Conservation (phyloP, 2,329 filamentous ascomycete genomes). For the Cadophora sp. region DNA sequence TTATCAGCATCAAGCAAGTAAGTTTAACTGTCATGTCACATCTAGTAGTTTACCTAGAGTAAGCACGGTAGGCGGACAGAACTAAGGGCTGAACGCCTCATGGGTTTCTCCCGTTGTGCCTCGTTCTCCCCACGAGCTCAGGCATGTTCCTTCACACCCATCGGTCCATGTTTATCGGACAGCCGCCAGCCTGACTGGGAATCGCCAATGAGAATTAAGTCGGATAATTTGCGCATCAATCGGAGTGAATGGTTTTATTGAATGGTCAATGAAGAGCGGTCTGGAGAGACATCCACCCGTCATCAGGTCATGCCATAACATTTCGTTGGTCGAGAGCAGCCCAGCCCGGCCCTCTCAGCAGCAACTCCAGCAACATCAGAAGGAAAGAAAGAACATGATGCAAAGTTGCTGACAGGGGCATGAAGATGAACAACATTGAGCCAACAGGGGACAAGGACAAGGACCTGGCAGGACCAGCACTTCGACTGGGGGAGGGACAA, state of each 20-base stretch:
- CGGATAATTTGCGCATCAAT: background rate
- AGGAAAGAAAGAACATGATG: conserved; percentile 12
- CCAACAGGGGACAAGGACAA: background rate
- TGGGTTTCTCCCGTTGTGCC: conserved; percentile 7
- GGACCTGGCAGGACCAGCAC: background rate
- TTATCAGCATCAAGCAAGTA: background rate
- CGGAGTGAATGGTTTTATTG: background rate
- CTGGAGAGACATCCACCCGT: conserved; percentile 1
- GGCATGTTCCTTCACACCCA: background rate
- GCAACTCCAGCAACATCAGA: background rate
- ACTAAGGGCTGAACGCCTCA: conserved; percentile 10
- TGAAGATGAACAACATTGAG: background rate
- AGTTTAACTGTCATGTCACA: background rate
- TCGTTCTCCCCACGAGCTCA: conserved; percentile 7
- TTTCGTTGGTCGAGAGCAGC: conserved; percentile 7
- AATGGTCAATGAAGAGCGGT: conserved; percentile 7
- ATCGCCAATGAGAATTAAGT: background rate
- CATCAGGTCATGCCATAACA: background rate
- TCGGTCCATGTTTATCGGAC: background rate
- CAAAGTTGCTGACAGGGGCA: conserved; percentile 5
- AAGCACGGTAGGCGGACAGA: background rate
- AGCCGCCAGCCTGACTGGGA: conserved; percentile 5
- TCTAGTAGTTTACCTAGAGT: background rate
- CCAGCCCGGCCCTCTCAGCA: background rate
- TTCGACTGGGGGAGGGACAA: background rate